These are phyloP conservation scores for Ramaria rubella DNA, from an alignment of 768 basidiomycete species.

Conservation along the genomic window DNA sequence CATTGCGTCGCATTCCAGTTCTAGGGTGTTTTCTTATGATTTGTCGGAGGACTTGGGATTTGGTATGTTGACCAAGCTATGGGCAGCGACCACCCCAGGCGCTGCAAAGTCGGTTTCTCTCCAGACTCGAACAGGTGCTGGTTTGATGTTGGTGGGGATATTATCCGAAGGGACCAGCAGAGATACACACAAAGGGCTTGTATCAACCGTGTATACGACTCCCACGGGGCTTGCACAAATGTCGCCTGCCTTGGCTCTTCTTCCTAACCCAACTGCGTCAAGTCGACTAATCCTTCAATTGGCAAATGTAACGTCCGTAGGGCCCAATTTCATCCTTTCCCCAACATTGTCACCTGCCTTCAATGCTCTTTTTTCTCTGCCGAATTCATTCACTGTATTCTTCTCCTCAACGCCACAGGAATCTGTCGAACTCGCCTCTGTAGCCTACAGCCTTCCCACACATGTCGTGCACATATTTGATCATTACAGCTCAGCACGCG, in stretches of 20 bases:
- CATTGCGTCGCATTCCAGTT: constrained; percentile 54
- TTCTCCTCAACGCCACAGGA: constrained; percentile 84
- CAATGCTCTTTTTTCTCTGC: constrained; percentile 52
- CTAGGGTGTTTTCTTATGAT: constrained; percentile 74
- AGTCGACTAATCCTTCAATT: constrained; percentile 80
- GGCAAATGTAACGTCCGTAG: constrained; percentile 61
- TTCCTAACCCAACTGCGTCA: constrained; percentile 55
- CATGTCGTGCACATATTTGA: constrained; percentile 91
- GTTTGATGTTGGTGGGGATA: constrained; percentile 69
- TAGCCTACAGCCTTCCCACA: constrained; percentile 62
- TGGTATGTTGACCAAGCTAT: constrained; percentile 63
- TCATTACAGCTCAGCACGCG: constrained; percentile 72
- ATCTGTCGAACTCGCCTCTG: constrained; percentile 64
- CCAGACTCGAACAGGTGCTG: constrained; percentile 83
- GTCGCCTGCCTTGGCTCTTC: constrained; percentile 66
- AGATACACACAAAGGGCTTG: constrained; percentile 50
- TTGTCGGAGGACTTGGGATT: constrained; percentile 81
- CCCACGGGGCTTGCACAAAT: constrained; percentile 79
- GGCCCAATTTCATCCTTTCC: constrained; percentile 60
- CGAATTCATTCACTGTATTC: constrained; percentile 61
- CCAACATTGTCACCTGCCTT: constrained; percentile 71
- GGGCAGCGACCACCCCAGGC: constrained; percentile 39
- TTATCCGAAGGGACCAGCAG: constrained; percentile 66
- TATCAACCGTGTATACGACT: constrained; percentile 76
- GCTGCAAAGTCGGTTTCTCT: constrained; percentile 52